Percentiles rank a stretch among this genome's conserved stretches.
These are phyloP conservation scores for Alternaria conjuncta DNA, from an alignment of 2,329 filamentous ascomycete genomes.

Conservation along the genomic window DNA sequence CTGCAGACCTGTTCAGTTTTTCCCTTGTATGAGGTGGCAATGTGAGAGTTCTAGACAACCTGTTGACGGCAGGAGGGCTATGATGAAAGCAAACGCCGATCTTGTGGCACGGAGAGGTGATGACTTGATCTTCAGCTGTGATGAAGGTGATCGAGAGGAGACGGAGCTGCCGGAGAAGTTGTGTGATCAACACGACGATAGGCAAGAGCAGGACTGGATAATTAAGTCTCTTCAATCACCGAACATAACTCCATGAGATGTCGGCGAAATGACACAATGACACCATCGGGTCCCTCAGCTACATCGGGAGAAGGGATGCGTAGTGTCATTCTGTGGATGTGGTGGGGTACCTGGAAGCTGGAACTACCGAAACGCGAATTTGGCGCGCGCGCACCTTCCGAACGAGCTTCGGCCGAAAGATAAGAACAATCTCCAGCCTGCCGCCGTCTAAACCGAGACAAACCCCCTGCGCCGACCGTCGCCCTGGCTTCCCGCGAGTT, in stretches of 20 bases:
- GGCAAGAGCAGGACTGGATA: not conserved
- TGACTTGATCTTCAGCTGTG: not conserved
- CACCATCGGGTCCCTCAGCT: slow-evolving; percentile 18
- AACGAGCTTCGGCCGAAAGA: slow-evolving; percentile 14
- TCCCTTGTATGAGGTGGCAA: too few species aligned
- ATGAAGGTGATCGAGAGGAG: not conserved
- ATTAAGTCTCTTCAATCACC: not conserved
- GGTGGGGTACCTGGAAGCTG: not conserved
- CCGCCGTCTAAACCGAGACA: slow-evolving; percentile 15
- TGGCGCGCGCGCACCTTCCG: slow-evolving; percentile 14
- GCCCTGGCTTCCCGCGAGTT: slow-evolving; percentile 22
- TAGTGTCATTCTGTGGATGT: not conserved
- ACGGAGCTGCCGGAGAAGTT: not conserved
- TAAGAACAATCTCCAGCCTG: slow-evolving; percentile 21
- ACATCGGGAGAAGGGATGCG: slow-evolving; percentile 28
- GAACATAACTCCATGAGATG: not conserved
- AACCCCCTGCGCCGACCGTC: slow-evolving; percentile 11
- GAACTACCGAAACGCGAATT: slow-evolving; percentile 15
- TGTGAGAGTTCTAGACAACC: too few species aligned
- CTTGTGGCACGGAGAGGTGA: too few species aligned
- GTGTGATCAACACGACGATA: not conserved
- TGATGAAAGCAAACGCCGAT: too few species aligned
- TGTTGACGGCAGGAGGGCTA: too few species aligned
- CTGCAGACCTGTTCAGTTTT: too few species aligned
- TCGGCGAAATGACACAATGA: not conserved